phyloP scores from a whole-genome alignment of 768 basidiomycete species.

The Amanita pallidorosea region DNA sequence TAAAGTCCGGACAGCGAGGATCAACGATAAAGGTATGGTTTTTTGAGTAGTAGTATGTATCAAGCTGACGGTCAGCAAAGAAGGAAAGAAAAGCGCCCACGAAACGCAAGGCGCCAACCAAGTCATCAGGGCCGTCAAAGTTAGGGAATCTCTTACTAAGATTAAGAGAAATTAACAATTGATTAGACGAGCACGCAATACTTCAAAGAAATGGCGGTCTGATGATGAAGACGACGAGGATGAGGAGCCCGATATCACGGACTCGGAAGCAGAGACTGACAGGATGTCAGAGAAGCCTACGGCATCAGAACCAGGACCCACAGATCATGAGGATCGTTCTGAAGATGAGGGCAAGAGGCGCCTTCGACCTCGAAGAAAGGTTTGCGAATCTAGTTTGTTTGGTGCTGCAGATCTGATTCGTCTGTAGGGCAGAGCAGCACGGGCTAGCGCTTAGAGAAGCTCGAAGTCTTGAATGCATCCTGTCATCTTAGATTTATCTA shows the following conservation, averaged over 20 bases:
- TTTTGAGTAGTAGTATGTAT: not conserved
- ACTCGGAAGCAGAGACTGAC: conserved; percentile 26
- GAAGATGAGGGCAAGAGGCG: conserved; percentile 20
- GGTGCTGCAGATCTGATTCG: not conserved
- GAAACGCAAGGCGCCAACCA: conserved; percentile 42
- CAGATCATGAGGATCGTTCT: conserved; percentile 16
- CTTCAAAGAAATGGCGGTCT: conserved; percentile 20
- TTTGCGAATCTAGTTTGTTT: not conserved
- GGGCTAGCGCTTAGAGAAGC: not conserved
- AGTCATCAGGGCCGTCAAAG: conserved; percentile 40
- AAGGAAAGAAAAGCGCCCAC: conserved; percentile 39
- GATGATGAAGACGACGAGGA: conserved; percentile 19
- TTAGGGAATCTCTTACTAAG: conserved; percentile 14
- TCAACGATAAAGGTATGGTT: conserved; percentile 22
- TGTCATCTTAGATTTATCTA: not conserved
- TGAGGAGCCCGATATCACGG: conserved; percentile 23
- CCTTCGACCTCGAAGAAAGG: conserved; percentile 7
- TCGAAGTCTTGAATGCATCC: not conserved
- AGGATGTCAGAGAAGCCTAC: conserved; percentile 2
- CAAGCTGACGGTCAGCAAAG: conserved; percentile 10
- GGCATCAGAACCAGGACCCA: conserved; percentile 8
- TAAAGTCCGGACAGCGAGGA: conserved; percentile 14
- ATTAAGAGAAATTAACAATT: conserved; percentile 6
- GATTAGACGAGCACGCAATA: conserved; percentile 24
- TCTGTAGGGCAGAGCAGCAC: conserved; percentile 7